These are phyloP conservation scores for Sechiopsis laciniata DNA, from an alignment of 306 rosid genomes.

Conservation along the genomic window DNA sequence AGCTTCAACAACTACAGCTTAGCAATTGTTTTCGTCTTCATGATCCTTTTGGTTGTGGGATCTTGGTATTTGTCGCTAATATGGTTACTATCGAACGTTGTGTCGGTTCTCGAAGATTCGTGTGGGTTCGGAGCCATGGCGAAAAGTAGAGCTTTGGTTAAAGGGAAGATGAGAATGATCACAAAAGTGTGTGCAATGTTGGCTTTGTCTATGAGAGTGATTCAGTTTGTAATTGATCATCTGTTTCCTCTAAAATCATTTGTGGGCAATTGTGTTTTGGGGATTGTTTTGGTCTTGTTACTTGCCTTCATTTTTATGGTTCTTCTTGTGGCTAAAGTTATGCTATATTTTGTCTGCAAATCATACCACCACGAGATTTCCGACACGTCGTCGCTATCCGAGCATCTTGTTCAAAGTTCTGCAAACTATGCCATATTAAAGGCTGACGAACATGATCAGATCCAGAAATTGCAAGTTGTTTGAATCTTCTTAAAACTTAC, in stretches of 20 bases:
- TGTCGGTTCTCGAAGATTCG: slow-evolving; percentile 55
- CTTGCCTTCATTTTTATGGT: slow-evolving; percentile 34
- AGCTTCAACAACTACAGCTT: not conserved
- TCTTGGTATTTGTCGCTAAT: slow-evolving; percentile 35
- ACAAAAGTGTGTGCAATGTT: slow-evolving; percentile 22
- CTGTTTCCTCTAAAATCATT: slow-evolving; percentile 34
- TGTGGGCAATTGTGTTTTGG: slow-evolving; percentile 22
- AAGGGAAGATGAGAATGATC: slow-evolving; percentile 49
- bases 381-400: slow-evolving; percentile 49
- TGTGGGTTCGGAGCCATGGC: slow-evolving; percentile 57
- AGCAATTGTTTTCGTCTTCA: not conserved
- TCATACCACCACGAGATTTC: slow-evolving; percentile 65
- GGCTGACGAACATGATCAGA: slow-evolving; percentile 45
- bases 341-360: slow-evolving; percentile 74
- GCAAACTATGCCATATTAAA: slow-evolving; percentile 54
- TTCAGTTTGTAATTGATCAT: slow-evolving; percentile 27
- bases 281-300: slow-evolving; percentile 33
- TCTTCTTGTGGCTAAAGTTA: slow-evolving; percentile 45
- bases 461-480: slow-evolving; percentile 2
- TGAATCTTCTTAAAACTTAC: not conserved
- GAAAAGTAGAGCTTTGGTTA: slow-evolving; percentile 47
- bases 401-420: slow-evolving; percentile 36
- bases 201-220: not conserved
- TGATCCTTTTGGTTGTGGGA: slow-evolving; percentile 30
- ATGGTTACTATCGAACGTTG: slow-evolving; percentile 63